Conservation (phyloP, 768 basidiomycete species). For the Termitomyces sp. region DNA sequence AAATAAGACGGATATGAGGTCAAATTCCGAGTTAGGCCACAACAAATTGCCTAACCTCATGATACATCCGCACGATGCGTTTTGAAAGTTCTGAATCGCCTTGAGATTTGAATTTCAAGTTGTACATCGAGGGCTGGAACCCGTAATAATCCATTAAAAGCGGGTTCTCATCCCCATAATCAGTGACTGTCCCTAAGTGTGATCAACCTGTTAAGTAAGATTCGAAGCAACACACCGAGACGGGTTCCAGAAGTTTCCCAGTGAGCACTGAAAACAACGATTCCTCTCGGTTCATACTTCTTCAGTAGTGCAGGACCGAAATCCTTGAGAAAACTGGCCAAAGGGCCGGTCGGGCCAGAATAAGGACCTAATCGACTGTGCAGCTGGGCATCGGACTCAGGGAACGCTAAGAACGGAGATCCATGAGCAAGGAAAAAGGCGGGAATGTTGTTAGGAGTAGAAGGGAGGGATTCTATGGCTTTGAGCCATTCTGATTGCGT, state of each 20-base stretch:
- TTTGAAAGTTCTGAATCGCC: slow-evolving; percentile 55
- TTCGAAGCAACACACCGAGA: slow-evolving; percentile 35
- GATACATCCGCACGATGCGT: slow-evolving; percentile 55
- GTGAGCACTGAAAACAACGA: slow-evolving; percentile 79
- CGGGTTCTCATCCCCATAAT: slow-evolving; percentile 75
- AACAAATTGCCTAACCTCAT: slow-evolving; percentile 31
- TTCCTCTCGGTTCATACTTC: slow-evolving; percentile 75
- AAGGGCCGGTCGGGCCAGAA: slow-evolving; percentile 44
- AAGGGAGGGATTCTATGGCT: slow-evolving; percentile 49
- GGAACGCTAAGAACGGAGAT: slow-evolving; percentile 45
- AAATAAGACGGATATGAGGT: background rate
- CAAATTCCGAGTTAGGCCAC: background rate
- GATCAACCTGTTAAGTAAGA: background rate
- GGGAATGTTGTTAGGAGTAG: slow-evolving; percentile 57
- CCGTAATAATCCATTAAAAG: slow-evolving; percentile 72
- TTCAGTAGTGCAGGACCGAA: slow-evolving; percentile 60
- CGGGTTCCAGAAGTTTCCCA: slow-evolving; percentile 65
- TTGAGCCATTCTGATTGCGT: slow-evolving; percentile 41
- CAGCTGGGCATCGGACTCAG: slow-evolving; percentile 15
- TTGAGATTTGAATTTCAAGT: slow-evolving; percentile 60
- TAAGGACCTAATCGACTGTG: slow-evolving; percentile 19
- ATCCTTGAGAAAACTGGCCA: slow-evolving; percentile 53
- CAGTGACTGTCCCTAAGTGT: slow-evolving; percentile 44
- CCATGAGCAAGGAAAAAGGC: slow-evolving; percentile 76
- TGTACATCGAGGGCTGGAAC: slow-evolving; percentile 53